Conservation (phyloP, 1,284 basidiomycete genomes). For the Phlebopus sp. region DNA sequence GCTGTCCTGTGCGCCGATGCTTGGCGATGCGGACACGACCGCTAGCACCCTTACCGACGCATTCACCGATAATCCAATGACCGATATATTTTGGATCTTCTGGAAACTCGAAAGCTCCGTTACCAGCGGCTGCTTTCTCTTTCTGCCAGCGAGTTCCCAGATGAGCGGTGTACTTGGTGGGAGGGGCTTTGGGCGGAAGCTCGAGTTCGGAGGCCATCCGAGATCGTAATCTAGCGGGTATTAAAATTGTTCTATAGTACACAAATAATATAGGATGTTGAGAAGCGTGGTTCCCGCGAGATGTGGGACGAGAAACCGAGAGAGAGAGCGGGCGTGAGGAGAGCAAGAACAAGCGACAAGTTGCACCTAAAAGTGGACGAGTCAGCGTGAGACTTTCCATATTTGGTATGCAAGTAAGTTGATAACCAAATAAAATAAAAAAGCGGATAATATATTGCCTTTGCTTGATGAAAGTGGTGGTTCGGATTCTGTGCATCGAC, state of each 20-base stretch:
- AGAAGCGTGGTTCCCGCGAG: conserved; percentile 19
- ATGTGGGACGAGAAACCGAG: neutral
- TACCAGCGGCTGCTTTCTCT: conserved; percentile 72
- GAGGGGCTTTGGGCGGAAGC: conserved; percentile 64
- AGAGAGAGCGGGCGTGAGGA: conserved; percentile 6
- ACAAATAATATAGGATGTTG: conserved; percentile 5
- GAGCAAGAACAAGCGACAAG: neutral
- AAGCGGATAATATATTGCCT: neutral
- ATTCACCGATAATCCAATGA: conserved; percentile 88
- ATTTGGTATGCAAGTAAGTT: conserved; percentile 10
- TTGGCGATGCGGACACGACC: conserved; percentile 95
- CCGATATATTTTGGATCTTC: conserved; percentile 74
- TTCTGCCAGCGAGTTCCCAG: conserved; percentile 80
- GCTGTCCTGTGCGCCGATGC: conserved; percentile 85
- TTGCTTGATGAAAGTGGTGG: too few species aligned
- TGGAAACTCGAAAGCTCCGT: conserved; percentile 66
- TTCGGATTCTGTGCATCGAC: neutral
- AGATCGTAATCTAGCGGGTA: conserved; percentile 1
- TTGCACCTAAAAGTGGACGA: neutral
- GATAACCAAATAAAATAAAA: neutral
- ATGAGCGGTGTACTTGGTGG: conserved; percentile 63
- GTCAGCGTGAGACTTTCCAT: conserved; percentile 2
- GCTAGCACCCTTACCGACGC: conserved; percentile 92
- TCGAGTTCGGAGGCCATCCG: conserved; percentile 40
- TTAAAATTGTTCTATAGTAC: conserved; percentile 16